Conservation (phyloP, 1,284 basidiomycete species). For the Bondarzewia mesenterica region DNA sequence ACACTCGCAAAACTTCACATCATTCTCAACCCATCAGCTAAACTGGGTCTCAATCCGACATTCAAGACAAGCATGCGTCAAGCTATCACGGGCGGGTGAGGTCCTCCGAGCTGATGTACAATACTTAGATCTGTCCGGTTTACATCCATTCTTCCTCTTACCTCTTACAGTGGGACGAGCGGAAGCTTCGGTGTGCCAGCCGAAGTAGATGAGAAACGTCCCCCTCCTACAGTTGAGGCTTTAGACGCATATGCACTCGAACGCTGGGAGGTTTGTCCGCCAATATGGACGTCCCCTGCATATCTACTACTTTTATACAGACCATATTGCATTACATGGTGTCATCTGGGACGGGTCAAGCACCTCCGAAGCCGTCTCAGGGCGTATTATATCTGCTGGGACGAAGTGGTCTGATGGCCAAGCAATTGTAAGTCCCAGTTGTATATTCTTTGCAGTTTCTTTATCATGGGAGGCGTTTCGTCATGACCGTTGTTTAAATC, state of each 20-base stretch:
- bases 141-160: no score
- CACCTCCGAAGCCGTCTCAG: constrained; percentile 64
- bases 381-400: constrained; percentile 81
- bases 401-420: constrained; percentile 83
- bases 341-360: constrained; percentile 74
- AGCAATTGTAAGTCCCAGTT: constrained; percentile 48
- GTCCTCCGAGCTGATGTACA: constrained; percentile 8
- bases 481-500: no score
- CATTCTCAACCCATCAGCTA: constrained; percentile 50
- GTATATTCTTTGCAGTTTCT: no score
- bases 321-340: constrained; percentile 99
- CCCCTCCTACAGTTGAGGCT: constrained; percentile 47
- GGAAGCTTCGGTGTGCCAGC: constrained; percentile 88
- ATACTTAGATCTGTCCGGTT: constrained; percentile 5
- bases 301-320: constrained; percentile 29
- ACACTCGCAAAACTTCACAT: constrained; percentile 73
- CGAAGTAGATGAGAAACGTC: constrained; percentile 50
- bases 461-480: background rate
- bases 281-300: constrained; percentile 1
- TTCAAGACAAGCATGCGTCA: constrained; percentile 80
- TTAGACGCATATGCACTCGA: constrained; percentile 85
- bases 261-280: constrained; percentile 77
- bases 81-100: constrained; percentile 90
- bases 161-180: constrained; percentile 69
- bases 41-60: constrained; percentile 62